Evolutionary conservation across 2,329 filamentous ascomycete species (phyloP).

Genomic region (Botrytis deweyae): DNA sequence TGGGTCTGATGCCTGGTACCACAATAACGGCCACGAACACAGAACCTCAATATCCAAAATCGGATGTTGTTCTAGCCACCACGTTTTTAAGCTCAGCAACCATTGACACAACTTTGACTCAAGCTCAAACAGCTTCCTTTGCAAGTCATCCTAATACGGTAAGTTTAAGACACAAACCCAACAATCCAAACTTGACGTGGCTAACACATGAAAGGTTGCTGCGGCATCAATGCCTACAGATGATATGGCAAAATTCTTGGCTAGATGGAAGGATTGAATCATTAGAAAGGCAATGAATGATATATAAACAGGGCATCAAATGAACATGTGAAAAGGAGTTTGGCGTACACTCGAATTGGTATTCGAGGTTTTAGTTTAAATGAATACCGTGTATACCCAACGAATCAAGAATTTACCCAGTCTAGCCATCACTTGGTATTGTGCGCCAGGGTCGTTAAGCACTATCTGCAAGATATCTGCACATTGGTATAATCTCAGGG

Average conservation of each 20-base stretch:
- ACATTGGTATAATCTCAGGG: background rate
- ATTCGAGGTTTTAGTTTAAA: conserved; percentile 12
- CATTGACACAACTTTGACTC: conserved; percentile 41
- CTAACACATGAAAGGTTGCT: conserved; percentile 34
- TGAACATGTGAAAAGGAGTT: conserved; percentile 16
- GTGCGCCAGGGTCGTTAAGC: background rate
- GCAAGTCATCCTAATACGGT: conserved; percentile 42
- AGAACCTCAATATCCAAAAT: conserved; percentile 41
- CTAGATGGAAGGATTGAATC: conserved; percentile 42
- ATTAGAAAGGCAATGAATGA: background rate
- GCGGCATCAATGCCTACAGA: conserved; percentile 38
- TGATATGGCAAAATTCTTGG: conserved; percentile 42
- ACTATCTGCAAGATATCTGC: conserved; percentile 10
- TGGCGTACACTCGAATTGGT: conserved; percentile 16
- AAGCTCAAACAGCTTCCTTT: conserved; percentile 39
- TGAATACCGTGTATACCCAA: conserved; percentile 21
- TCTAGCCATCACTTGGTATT: conserved; percentile 1
- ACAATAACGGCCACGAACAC: conserved; percentile 42
- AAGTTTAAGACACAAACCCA: conserved; percentile 24
- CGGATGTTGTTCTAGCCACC: conserved; percentile 39
- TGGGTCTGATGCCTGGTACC: conserved; percentile 43
- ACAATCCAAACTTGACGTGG: background rate
- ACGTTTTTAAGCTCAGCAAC: conserved; percentile 38
- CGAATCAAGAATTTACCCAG: conserved; percentile 19
- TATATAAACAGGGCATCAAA: conserved; percentile 1